These are phyloP conservation scores for Suillus subaureus DNA, from an alignment of 768 basidiomycete genomes.

Conservation along the genomic window DNA sequence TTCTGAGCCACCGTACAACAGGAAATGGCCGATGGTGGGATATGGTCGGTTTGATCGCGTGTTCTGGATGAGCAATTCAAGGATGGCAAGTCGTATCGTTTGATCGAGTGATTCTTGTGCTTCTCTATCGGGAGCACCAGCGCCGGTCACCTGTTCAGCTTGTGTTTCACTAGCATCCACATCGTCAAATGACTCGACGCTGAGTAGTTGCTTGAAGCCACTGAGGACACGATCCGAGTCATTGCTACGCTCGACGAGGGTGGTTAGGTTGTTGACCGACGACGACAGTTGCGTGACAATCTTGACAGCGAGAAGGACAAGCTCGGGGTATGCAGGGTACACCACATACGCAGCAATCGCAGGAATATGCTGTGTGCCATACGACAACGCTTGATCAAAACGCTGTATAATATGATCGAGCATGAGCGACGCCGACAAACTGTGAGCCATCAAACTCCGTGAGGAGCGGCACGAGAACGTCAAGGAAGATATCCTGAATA, in stretches of 20 bases:
- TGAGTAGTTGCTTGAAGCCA: slow-evolving; percentile 73
- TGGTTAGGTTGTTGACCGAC: slow-evolving; percentile 75
- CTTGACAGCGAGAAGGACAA: slow-evolving; percentile 77
- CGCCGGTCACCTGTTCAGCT: slow-evolving; percentile 68
- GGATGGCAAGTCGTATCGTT: slow-evolving; percentile 71
- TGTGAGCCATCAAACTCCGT: slow-evolving; percentile 61
- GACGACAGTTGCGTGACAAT: slow-evolving; percentile 69
- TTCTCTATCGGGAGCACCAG: slow-evolving; percentile 65
- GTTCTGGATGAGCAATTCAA: slow-evolving; percentile 81
- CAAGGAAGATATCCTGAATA: slow-evolving; percentile 87
- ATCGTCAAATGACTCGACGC: slow-evolving; percentile 61
- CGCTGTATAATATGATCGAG: slow-evolving; percentile 71
- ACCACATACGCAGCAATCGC: slow-evolving; percentile 79
- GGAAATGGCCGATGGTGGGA: slow-evolving; percentile 87
- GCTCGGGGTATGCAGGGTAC: slow-evolving; percentile 70
- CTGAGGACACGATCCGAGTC: slow-evolving; percentile 86
- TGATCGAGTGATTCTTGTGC: slow-evolving; percentile 55
- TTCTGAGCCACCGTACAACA: slow-evolving; percentile 73
- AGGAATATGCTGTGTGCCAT: slow-evolving; percentile 71
- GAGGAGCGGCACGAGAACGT: slow-evolving; percentile 81
- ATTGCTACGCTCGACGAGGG: slow-evolving; percentile 75
- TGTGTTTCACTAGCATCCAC: slow-evolving; percentile 58
- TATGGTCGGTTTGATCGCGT: slow-evolving; percentile 62
- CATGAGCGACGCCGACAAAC: slow-evolving; percentile 55
- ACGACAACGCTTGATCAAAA: slow-evolving; percentile 75